Percentiles rank a stretch among this genome's conserved stretches.
Conservation (phyloP, 2,329 filamentous ascomycete species). For the Fusarium aywerte region DNA sequence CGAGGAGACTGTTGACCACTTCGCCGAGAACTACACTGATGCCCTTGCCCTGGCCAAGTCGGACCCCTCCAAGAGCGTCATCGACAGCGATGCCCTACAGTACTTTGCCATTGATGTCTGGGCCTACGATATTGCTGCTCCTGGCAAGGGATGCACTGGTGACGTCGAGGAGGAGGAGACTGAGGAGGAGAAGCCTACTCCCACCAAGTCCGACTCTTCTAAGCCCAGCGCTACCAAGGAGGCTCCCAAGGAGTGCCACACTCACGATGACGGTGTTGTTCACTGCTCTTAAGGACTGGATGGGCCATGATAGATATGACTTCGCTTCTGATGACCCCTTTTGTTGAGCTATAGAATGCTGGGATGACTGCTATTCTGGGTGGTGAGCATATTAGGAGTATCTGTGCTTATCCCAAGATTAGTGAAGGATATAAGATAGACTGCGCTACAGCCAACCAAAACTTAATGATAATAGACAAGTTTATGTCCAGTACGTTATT, state of each 20-base stretch:
- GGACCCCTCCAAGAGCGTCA: constrained; percentile 59
- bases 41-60: constrained; percentile 62
- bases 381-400: neutral
- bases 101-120: constrained; percentile 77
- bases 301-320: neutral
- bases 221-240: neutral
- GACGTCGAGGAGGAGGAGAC: constrained; percentile 43
- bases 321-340: constrained; percentile 10
- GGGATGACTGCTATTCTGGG: too few species aligned
- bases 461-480: neutral
- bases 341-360: neutral
- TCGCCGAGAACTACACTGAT: constrained; percentile 66
- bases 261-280: constrained; percentile 56
- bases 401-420: neutral
- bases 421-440: neutral
- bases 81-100: constrained; percentile 71
- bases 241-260: constrained; percentile 53
- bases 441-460: neutral
- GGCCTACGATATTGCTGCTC: constrained; percentile 71
- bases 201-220: constrained; percentile 50
- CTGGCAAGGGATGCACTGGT: constrained; percentile 70
- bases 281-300: constrained; percentile 42
- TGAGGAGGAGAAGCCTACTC: constrained; percentile 18
- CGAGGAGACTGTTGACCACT: constrained; percentile 71
- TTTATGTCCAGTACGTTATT: neutral